phyloP scores from a whole-genome alignment of 2,329 filamentous ascomycete species.

The Cladosporium colombiae region DNA sequence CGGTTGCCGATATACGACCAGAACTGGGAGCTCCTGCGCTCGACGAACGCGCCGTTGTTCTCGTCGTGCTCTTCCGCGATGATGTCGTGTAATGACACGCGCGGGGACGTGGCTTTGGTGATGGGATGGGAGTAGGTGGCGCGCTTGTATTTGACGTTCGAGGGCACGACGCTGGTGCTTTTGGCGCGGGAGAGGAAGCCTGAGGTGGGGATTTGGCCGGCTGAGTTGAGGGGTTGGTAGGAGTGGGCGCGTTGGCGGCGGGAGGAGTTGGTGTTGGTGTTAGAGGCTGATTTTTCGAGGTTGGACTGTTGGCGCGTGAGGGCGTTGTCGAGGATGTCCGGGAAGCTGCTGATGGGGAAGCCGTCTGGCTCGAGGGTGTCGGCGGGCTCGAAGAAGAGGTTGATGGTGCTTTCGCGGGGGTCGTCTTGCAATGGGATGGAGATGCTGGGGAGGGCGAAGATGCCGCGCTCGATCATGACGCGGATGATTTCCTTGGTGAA shows the following conservation, averaged over 20 bases:
- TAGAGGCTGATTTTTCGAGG: neutral
- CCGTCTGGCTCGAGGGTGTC: slow-evolving; percentile 37
- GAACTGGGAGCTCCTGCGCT: slow-evolving; percentile 36
- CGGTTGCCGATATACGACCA: slow-evolving; percentile 40
- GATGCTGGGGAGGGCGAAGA: slow-evolving; percentile 36
- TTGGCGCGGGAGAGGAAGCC: slow-evolving; percentile 16
- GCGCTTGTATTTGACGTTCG: neutral
- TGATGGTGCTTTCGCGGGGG: slow-evolving; percentile 35
- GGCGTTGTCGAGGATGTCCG: slow-evolving; percentile 34
- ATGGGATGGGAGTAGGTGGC: slow-evolving; percentile 1
- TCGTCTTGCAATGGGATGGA: slow-evolving; percentile 37
- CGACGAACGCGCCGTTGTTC: slow-evolving; percentile 27
- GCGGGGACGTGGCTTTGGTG: slow-evolving; percentile 20
- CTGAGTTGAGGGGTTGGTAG: neutral
- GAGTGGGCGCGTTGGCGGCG: slow-evolving; percentile 22
- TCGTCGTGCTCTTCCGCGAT: slow-evolving; percentile 35
- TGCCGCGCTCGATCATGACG: slow-evolving; percentile 33
- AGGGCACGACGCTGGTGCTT: neutral
- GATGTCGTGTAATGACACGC: slow-evolving; percentile 35
- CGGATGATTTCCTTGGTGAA: slow-evolving; percentile 28
- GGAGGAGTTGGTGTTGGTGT: slow-evolving; percentile 22
- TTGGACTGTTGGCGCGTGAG: slow-evolving; percentile 5
- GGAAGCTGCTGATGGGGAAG: slow-evolving; percentile 41
- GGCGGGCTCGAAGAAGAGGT: slow-evolving; percentile 36
- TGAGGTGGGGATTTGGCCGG: neutral